These are phyloP conservation scores for Didymella arachidicola DNA, from an alignment of 2,329 filamentous ascomycete genomes.

Conservation along the genomic window DNA sequence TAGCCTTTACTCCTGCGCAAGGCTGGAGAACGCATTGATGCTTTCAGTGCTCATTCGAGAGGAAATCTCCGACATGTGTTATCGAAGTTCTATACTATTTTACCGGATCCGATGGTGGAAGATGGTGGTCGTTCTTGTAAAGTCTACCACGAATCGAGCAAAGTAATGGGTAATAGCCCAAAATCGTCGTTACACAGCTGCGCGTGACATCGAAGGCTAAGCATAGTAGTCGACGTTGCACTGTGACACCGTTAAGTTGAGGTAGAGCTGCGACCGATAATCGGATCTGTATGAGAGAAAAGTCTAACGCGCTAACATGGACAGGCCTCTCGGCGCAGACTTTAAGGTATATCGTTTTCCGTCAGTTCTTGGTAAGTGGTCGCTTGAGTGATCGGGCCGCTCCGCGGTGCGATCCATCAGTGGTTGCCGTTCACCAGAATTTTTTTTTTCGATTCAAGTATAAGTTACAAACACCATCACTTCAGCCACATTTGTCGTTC, in stretches of 20 bases:
- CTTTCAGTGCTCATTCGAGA: neutral
- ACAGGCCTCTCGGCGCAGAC: neutral
- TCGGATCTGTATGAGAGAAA: neutral
- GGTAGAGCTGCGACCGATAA: neutral
- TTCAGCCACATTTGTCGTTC: neutral
- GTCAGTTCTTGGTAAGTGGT: neutral
- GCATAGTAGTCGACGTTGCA: neutral
- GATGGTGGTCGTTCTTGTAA: neutral
- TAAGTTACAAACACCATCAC: neutral
- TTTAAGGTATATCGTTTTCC: neutral
- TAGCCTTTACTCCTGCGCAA: neutral
- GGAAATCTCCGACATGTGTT: neutral
- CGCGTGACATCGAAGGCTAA: neutral
- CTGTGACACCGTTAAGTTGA: neutral
- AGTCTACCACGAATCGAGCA: neutral
- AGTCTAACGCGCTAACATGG: neutral
- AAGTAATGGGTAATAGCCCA: neutral
- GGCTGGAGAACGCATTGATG: neutral
- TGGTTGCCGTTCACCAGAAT: neutral
- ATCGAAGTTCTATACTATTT: neutral
- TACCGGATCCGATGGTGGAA: neutral
- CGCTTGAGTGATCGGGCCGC: slow-evolving; percentile 11
- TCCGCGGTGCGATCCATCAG: neutral
- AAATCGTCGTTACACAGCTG: neutral
- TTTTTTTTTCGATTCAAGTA: neutral